Percentiles rank a stretch among this genome's conserved stretches.
Evolutionary conservation across 179 eudicot genomes (phyloP).

Genomic region (Vitellaria paradoxa): DNA sequence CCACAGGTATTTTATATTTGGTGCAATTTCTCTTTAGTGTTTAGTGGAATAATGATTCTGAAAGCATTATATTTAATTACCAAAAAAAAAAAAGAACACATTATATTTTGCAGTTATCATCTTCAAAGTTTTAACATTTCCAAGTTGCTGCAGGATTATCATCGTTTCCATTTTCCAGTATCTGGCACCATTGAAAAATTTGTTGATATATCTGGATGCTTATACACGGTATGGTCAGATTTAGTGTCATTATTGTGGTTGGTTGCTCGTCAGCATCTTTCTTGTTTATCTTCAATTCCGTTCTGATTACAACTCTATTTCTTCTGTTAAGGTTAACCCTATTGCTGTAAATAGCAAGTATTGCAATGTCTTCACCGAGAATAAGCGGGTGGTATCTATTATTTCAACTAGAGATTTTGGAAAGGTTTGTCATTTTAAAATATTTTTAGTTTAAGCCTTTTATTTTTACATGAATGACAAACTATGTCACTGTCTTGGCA

Average conservation of each 20-base stretch:
- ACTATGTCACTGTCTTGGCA: not conserved
- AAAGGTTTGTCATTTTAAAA: slow-evolving; percentile 57
- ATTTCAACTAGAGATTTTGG: slow-evolving; percentile 80
- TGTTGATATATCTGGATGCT: slow-evolving; percentile 73
- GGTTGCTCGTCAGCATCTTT: not conserved
- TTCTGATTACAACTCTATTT: slow-evolving; percentile 18
- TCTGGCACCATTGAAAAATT: slow-evolving; percentile 74
- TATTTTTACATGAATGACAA: not conserved
- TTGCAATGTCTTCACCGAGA: slow-evolving; percentile 90
- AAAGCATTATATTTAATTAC: not conserved
- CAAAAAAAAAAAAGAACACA: too few species aligned
- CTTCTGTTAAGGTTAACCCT: slow-evolving; percentile 71
- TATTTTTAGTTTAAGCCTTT: not conserved
- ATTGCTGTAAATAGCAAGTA: slow-evolving; percentile 96
- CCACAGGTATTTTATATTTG: slow-evolving; percentile 60
- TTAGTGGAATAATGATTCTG: slow-evolving; percentile 12
- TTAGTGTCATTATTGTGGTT: slow-evolving; percentile 6
- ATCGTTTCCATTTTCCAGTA: slow-evolving; percentile 91
- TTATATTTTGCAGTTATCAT: not conserved
- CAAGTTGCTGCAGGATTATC: slow-evolving; percentile 72
- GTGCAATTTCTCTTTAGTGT: slow-evolving; percentile 1
- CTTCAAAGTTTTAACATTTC: slow-evolving; percentile 1
- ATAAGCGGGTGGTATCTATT: slow-evolving; percentile 75
- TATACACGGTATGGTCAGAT: slow-evolving; percentile 67
- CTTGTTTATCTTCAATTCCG: slow-evolving; percentile 9